Conservation (phyloP, 2,329 filamentous ascomycete species). For the Graphilbum fragrans region DNA sequence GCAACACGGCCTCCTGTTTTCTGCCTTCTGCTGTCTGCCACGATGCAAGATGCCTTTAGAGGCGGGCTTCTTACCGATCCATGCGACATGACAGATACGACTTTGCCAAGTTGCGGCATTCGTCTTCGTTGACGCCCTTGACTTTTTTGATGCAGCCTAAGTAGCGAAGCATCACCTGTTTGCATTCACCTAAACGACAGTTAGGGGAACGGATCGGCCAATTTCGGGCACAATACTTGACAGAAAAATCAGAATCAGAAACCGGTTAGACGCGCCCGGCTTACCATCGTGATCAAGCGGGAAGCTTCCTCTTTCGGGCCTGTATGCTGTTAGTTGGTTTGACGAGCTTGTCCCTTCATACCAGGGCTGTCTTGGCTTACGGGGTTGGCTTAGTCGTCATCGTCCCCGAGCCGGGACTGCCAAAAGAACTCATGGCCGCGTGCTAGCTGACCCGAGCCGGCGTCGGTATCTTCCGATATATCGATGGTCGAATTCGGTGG, state of each 20-base stretch:
- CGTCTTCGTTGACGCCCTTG: slow-evolving; percentile 72
- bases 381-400: slow-evolving; percentile 18
- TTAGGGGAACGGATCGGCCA: background rate
- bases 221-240: too few species aligned
- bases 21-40: too few species aligned
- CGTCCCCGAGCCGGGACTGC: slow-evolving; percentile 14
- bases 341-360: too few species aligned
- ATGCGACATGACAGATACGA: slow-evolving; percentile 84
- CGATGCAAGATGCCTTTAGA: too few species aligned
- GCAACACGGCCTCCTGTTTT: too few species aligned
- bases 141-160: slow-evolving; percentile 77
- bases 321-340: slow-evolving; percentile 26
- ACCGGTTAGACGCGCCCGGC: slow-evolving; percentile 6
- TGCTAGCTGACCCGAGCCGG: too few species aligned
- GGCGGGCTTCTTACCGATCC: slow-evolving; percentile 57
- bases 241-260: background rate
- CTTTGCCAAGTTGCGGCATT: slow-evolving; percentile 79
- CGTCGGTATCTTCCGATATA: too few species aligned
- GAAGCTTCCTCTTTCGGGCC: slow-evolving; percentile 85
- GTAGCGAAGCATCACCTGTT: slow-evolving; percentile 74
- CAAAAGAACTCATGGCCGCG: slow-evolving; percentile 14
- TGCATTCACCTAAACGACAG: slow-evolving; percentile 68
- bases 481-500: too few species aligned
- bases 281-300: slow-evolving; percentile 83
- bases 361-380: slow-evolving; percentile 13